Base-by-base conservation (phyloP, 768 basidiomycete species). In the Leucosporidium scottii region DNA sequence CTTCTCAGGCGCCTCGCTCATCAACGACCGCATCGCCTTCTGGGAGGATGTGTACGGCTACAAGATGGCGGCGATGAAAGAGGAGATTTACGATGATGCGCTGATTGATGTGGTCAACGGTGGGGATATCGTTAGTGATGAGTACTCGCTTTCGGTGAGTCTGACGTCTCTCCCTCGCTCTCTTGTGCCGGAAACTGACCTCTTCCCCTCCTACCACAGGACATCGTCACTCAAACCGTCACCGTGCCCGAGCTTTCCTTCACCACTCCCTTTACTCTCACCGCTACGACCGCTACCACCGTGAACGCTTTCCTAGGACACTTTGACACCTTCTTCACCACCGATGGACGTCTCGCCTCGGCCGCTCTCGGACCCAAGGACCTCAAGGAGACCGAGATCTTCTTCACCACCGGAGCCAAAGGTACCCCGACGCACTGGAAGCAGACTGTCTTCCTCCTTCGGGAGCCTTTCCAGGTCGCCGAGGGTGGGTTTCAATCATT, bases 341-440 rank as follows among this genome's bases (percentile, higher is more conserved):
- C 75, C 56, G 73, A 74, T 12, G 73, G 78, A 67, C 63, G 76
- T 66, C 59, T 73, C 73, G 31, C 64, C 62, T 59, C 74, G n/a
- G 60, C 58, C 75, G 59, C n/a, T 54, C 47, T 51, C 39, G 51
- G 66, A 60, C 9, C 55, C 7, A 49, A 36, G 17, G 58, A 10
- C 60, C 59, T 44, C n/a, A 47, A 59, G 39, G 55, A 62, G 20
- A 65, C 67, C 27, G 75, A 75, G 56, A 64, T 78, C 27, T 76
- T 74, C 51, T 82, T 99, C 79, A 93, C 90, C 73, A 98, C 94
- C 0, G 91, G 94, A 0, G 93, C 94, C 15, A 80, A 80, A 73
- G 93, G 90, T 65, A 84, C 85, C 28, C 85, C 90, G 15, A 98
- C 93, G 31, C 94, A 99, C 77, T 98, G 94, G 94, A 93, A 92